phyloP scores from a whole-genome alignment of 768 basidiomycete genomes.

The Mycena kentingensis region DNA sequence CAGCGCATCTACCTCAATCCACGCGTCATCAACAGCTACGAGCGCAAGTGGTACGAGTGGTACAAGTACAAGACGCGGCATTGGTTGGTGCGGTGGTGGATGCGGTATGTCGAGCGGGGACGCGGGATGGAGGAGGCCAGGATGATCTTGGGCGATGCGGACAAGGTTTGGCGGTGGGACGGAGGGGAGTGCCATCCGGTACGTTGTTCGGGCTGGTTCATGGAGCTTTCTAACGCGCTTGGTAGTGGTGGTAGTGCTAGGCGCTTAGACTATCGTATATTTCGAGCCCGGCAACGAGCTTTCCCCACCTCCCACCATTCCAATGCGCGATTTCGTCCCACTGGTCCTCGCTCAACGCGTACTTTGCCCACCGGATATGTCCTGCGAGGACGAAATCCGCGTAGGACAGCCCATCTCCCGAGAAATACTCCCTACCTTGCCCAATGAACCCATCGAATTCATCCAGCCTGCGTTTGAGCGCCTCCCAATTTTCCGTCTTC shows the following conservation, averaged over 20 bases:
- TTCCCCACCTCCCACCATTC: slow-evolving; percentile 13
- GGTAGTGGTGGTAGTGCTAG: too few relatives aligned
- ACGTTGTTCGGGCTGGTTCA: slow-evolving; percentile 3
- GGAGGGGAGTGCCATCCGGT: slow-evolving; percentile 38
- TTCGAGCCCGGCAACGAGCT: slow-evolving; percentile 7
- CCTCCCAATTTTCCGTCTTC: slow-evolving; percentile 39
- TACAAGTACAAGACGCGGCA: slow-evolving; percentile 41
- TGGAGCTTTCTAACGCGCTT: too few relatives aligned
- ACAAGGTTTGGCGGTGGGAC: slow-evolving; percentile 35
- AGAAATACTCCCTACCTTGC: slow-evolving; percentile 35
- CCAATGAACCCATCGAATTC: slow-evolving; percentile 33
- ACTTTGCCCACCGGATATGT: slow-evolving; percentile 8
- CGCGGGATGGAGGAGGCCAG: slow-evolving; percentile 36
- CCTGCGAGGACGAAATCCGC: slow-evolving; percentile 15
- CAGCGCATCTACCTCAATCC: slow-evolving; percentile 41
- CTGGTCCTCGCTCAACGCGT: slow-evolving; percentile 6
- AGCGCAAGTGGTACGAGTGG: slow-evolving; percentile 37
- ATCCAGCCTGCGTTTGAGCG: slow-evolving; percentile 35
- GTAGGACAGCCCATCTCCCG: slow-evolving; percentile 29
- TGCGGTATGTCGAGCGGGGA: slow-evolving; percentile 32
- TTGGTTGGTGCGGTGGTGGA: slow-evolving; percentile 44
- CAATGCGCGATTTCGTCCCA: slow-evolving; percentile 13
- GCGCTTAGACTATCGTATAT: too few relatives aligned
- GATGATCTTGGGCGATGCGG: slow-evolving; percentile 39
- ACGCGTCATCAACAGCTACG: slow-evolving; percentile 40